phyloP scores from a whole-genome alignment of 441 rosid genomes.

The Populus hybrid region DNA sequence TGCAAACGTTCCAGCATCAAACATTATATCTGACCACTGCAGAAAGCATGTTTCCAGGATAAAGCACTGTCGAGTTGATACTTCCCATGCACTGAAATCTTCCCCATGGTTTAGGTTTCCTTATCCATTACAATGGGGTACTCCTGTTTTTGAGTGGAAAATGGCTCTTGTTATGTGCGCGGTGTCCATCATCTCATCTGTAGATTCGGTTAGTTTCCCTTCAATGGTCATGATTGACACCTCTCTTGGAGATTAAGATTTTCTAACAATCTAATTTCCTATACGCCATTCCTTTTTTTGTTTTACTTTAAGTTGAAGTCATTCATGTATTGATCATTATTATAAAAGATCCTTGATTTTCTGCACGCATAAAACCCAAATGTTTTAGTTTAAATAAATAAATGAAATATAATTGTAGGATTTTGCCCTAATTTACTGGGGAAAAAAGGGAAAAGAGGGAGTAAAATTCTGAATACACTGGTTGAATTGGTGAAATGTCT shows the following conservation, averaged over 20 bases:
- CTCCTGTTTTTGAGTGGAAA: constrained; percentile 87
- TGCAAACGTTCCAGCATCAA: constrained; percentile 66
- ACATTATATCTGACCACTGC: constrained; percentile 79
- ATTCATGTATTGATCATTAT: no score
- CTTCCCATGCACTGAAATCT: constrained; percentile 74
- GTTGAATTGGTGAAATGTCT: no score
- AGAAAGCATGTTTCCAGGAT: constrained; percentile 73
- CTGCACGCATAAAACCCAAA: not conserved
- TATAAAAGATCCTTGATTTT: no score
- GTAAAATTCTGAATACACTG: no score
- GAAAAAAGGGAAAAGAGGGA: no score
- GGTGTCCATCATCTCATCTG: constrained; percentile 74
- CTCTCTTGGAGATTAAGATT: not conserved
- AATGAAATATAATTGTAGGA: no score
- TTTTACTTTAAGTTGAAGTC: not conserved
- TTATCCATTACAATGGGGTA: constrained; percentile 97
- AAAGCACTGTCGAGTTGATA: constrained; percentile 84
- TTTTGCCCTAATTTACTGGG: no score
- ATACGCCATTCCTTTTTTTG: not conserved
- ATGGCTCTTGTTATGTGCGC: constrained; percentile 90
- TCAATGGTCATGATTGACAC: not conserved
- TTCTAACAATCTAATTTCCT: not conserved
- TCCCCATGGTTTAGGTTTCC: constrained; percentile 98
- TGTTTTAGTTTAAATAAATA: not conserved
- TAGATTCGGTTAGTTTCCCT: constrained; percentile 74